Conservation (phyloP, 441 rosid genomes). For the Arabidopsis hybrid region DNA sequence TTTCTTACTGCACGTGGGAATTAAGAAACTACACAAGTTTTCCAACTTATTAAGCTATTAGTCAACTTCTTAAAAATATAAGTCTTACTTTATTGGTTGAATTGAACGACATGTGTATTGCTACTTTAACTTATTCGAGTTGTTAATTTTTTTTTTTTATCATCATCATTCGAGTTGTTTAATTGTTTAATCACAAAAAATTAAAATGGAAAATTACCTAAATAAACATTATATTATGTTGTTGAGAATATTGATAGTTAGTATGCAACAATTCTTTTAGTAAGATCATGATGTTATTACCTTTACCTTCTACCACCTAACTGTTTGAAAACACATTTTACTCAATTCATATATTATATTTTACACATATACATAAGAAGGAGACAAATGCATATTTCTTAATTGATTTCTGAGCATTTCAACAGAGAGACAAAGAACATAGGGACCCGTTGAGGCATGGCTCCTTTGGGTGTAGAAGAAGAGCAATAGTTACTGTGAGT, state of each 20-base stretch:
- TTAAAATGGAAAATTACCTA: too few species aligned
- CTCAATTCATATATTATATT: neutral
- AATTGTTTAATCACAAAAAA: too few species aligned
- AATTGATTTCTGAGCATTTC: neutral
- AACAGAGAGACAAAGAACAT: too few species aligned
- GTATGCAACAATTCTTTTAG: neutral
- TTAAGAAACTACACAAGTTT: too few species aligned
- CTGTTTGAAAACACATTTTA: neutral
- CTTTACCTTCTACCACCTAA: neutral
- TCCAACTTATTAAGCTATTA: too few species aligned
- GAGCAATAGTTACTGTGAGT: constrained; percentile 50
- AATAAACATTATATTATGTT: neutral
- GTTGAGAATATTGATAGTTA: neutral
- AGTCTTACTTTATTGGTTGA: neutral
- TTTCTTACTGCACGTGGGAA: too few species aligned
- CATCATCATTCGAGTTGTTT: neutral
- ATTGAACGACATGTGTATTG: neutral
- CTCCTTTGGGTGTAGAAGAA: too few species aligned
- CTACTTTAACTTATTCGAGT: neutral
- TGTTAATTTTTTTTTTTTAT: neutral
- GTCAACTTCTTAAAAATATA: too few species aligned
- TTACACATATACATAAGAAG: neutral
- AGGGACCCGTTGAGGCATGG: too few species aligned
- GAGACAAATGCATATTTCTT: neutral
- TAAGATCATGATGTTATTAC: too few species aligned